Conservation (phyloP, 306 rosid genomes). For the apple (Malus domestica) region DNA sequence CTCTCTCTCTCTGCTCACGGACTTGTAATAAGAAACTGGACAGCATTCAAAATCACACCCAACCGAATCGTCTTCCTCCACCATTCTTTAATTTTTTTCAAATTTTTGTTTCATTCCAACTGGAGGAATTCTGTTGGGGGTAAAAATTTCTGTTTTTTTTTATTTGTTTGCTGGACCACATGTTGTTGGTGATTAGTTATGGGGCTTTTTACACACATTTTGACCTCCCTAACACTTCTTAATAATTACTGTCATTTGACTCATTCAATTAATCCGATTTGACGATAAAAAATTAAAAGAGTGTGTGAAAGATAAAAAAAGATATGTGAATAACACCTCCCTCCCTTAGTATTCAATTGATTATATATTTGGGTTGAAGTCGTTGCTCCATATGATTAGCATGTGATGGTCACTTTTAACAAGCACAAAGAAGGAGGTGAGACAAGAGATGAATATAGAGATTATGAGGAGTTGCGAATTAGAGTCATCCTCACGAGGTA, state of each 20-base stretch:
- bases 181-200: not conserved
- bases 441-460: not conserved
- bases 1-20: not conserved
- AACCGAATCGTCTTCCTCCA: constrained; percentile 8
- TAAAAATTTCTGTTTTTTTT: not conserved
- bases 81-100: not conserved
- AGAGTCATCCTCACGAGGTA: constrained; percentile 15
- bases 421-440: constrained; percentile 31
- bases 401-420: constrained; percentile 36
- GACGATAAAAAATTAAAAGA: no score
- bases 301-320: no score
- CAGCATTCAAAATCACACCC: constrained; percentile 3
- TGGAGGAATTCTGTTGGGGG: not conserved
- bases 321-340: no score
- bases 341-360: not conserved
- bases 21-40: no score
- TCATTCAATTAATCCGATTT: no score
- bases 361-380: constrained; percentile 5
- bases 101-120: not conserved
- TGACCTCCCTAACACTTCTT: no score
- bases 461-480: not conserved
- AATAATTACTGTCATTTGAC: no score
- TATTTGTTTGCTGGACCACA: not conserved
- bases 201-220: no score
- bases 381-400: constrained; percentile 18